Evolutionary conservation across 306 rosid genomes (phyloP).

Genomic region (Benincasa hispida): DNA sequence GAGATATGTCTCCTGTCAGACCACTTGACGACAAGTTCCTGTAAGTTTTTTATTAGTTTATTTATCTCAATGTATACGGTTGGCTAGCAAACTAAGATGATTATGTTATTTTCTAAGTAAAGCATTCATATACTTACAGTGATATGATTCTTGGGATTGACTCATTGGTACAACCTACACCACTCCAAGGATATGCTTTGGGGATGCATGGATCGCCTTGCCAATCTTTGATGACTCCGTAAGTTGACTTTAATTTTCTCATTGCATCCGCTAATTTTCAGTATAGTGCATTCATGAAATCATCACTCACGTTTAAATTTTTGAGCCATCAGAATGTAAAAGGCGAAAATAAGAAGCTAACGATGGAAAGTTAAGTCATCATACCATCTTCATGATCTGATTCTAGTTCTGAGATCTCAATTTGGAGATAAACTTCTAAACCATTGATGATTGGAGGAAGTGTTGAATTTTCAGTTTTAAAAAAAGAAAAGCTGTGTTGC

Average conservation of each 20-base stretch:
- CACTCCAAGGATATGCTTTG: slow-evolving; percentile 13
- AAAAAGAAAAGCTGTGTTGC: not conserved
- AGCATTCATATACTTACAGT: slow-evolving; percentile 18
- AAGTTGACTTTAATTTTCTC: slow-evolving; percentile 1
- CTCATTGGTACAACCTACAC: slow-evolving; percentile 15
- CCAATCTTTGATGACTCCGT: slow-evolving; percentile 12
- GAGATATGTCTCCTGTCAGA: not conserved
- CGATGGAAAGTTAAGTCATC: not conserved
- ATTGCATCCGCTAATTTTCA: not conserved
- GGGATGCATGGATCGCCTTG: slow-evolving; percentile 42
- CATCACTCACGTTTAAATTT: not conserved
- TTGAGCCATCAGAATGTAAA: not conserved
- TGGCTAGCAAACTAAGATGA: not conserved
- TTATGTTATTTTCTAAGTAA: not conserved
- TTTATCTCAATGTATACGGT: not conserved
- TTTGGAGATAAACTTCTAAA: not conserved
- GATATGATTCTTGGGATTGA: slow-evolving; percentile 22
- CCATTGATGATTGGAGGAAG: slow-evolving; percentile 11
- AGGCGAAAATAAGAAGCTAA: not conserved
- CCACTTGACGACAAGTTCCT: slow-evolving; percentile 7
- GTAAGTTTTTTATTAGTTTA: not conserved
- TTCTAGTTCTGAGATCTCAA: not conserved
- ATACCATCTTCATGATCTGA: not conserved
- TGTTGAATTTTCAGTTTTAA: not conserved
- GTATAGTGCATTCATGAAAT: not conserved